Base-by-base conservation (phyloP, 768 basidiomycete genomes). In the Serendipita sp. region DNA sequence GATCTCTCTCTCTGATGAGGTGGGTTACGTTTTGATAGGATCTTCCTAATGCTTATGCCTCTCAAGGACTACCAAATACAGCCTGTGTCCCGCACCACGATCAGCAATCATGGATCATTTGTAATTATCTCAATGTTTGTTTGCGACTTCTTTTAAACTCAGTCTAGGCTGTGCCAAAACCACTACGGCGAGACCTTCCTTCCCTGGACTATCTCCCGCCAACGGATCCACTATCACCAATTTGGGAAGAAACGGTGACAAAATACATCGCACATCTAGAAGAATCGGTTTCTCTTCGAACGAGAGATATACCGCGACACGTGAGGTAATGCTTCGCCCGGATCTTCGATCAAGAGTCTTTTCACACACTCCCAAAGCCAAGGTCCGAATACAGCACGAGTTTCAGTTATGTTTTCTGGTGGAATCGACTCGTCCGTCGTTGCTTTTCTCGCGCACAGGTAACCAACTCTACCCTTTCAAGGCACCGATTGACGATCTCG, bases 341-440 rank as follows among this genome's bases (percentile, higher is more conserved):
- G 23, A 36, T 3, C 13, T 15, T 16, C n/a, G 18, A 18, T 11
- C 2, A 23, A 60, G 44, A 23, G 23, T 23, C 23, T 63, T 56
- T 30, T 47, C 36, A 23, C 23, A 23, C 23, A 23, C 23, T 23
- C 23, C 23, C 23, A 23, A 23, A 74, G 75, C 15, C 68, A 66
- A 11, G 66, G 65, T 2, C 64, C 70, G 63, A 77, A 77, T 4
- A 72, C 76, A 60, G 78, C 85, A 3, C 79, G 86, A 63, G 78
- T 96, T 2, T 92, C 88, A 1, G 79, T 99, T 7, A 79, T 99
- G 7, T 99, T 98, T 73, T 95, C 91, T 44, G 96, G 96, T 35
- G 96, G 96, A 0, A 91, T 99, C 48, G 96, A 99, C 72, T 97
- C 86, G 10, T 86, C 94, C 0, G 76, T 89, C 45, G 70, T 98